Base-by-base conservation (phyloP, 1,139 yeast species). In the Scheffersomyces cryptocercus region DNA sequence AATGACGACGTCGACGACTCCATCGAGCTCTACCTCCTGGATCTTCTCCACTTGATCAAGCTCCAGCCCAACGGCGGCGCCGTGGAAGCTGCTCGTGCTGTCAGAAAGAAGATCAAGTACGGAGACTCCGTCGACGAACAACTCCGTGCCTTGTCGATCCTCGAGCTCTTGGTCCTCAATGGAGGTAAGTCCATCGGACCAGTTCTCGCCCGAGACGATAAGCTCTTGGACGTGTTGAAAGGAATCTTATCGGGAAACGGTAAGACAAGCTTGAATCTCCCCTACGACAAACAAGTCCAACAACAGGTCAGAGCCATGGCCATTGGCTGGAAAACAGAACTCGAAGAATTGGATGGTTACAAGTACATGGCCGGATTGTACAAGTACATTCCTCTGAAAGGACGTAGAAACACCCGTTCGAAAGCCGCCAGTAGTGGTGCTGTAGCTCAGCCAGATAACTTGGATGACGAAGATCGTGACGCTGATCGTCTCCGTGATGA, bases 21-120 rank as follows among this genome's bases (percentile, higher is more conserved):
- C 11, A 53, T 60, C 31, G 70, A 67, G 46, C 62, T 71, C 10
- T 64, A 67, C 39, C 57, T 74, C 34, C 58, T 68, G 4, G 75
- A 70, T 44, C 60, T 74, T 32, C 53, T 74, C 28, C 67, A 71
- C 24, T 59, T 74, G 45, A 73, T 74, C 47, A 62, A 65, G 45
- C 54, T 72, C 35, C 79, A 73, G 56, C 65, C 67, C 0, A 37
- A 55, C 10, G 47, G 60, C 15, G 76, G 95, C 1, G 81, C 89
- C 1, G 68, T 74, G 9, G 98, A 91, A 63, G 95, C 96, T 1
- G 97, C 97, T 0, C 73, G 98, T 41, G 95, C 96, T 1, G 71
- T 93, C 32, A 77, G 99, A 42, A 93, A 93, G 70, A 82, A 84
- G 59, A 71, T 93, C 61, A 93, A 93, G 67, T 87, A 93, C 61